Evolutionary conservation across 2,329 filamentous ascomycete genomes (phyloP), one percentile per base, ranked within the genome.

Genomic region (Ophiostoma piceae): DNA sequence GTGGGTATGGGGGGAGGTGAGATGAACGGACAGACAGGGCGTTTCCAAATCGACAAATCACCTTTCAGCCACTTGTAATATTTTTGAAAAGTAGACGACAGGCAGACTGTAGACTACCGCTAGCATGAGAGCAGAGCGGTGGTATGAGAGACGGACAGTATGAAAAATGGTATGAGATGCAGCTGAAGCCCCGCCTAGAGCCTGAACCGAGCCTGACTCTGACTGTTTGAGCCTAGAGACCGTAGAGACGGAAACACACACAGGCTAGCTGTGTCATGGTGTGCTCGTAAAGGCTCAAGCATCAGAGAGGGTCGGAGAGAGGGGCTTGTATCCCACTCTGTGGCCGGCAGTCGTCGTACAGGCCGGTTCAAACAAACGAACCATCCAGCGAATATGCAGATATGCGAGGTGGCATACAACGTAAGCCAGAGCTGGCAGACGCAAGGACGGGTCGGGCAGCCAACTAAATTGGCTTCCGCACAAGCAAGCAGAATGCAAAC

Each of bases 21-120:
- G 43, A n/a, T 41, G 60, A 64, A 29, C 11, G 22, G 51, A 14
- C 3, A 37, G 26, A 35, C 16, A 29, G 26, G 26, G 60, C 60
- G 19, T 35, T 35, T 22, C 32, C 62, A 41, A 39, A 65, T 37
- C 39, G 70, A 71, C 54, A 68, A 14, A 43, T 68, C 67, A 68
- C 43, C 62, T 70, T 41, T 35, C 29, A 37, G 39, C 8, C 66
- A 29, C 37, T 35, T 54, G 41, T 41, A 35, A 65, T 39, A 32
- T 39, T 22, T 39, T 39, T 41, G 3, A 41, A 41, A 41, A 19
- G 41, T 39, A 19, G 29, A 32, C 26, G 62, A 64, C 12, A 64
- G 26, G 39, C 16, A 64, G 60, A 37, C 26, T 14, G 54, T 14
- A 60, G 54, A n/a, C 22, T 54, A 54, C 9, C 37, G 37, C 37